Evolutionary conservation across 2,329 filamentous ascomycete species (phyloP), one percentile per base, ranked within the genome.

Genomic region (Monosporascus ibericus): DNA sequence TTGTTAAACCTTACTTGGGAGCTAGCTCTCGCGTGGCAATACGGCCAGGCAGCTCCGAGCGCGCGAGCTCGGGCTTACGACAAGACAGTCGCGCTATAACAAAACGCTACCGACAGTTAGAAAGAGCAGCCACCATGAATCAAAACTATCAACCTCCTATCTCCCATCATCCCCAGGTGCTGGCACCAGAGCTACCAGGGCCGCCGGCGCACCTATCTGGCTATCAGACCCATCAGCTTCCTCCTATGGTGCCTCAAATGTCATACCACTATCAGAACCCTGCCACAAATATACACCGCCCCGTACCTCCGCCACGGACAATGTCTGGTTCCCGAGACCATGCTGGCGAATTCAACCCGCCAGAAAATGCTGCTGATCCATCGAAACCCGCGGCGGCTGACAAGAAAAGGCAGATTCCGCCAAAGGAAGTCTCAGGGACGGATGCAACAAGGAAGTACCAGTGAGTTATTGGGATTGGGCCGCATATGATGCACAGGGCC

Each of bases 291-390:
- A 59, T 62, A 39, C 63, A 66, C 52, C 62, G 63, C 36, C 54
- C 61, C 39, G 64, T 66, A 60, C 63, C 64, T 49, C 63, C 63
- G 47, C 63, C 64, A n/a, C 60, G 64, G 52, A 53, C 61, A 44
- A 65, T 66, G 42, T 54, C 62, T 11, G 60, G 59, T 2, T 55
- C 62, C 17, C 59, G 63, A 55, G 64, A 66, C 38, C 63, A 62
- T 37, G 48, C 55, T 22, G 49, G 54, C 25, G 63, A 65, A 38
- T 48, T 65, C 18, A 57, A 54, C 40, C 36, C 59, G 22, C 47
- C 60, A 49, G 64, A 66, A 30, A 66, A 66, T 38, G 63, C 62
- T 36, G 51, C 60, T 44, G 56, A 55, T 36, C 46, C 62, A 25
- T 50, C 59, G 20, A 63, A 66, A 47, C 50, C 63, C 34, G 60